These are phyloP conservation scores for Globisporangium abappressorium DNA, from an alignment of 352 stramenopile species.

Conservation along the genomic window DNA sequence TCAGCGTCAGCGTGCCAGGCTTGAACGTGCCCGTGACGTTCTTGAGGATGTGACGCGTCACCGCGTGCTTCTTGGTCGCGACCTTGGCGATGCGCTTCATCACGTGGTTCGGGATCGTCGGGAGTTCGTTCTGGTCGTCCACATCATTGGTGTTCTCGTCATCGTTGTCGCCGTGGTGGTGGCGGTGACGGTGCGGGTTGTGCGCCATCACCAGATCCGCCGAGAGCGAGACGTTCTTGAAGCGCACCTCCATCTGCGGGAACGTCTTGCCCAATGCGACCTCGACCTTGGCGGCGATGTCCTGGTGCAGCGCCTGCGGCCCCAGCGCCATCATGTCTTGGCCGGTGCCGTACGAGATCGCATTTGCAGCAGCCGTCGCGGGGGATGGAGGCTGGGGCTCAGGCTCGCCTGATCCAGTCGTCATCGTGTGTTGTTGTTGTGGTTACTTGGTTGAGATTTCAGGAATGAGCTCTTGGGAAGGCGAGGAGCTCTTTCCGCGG, in stretches of 20 bases:
- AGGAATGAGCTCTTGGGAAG: constrained; percentile 1
- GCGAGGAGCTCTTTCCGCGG: neutral
- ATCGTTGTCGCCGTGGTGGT: constrained; percentile 4
- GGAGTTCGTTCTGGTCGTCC: constrained; percentile 27
- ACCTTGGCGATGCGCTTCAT: constrained; percentile 23
- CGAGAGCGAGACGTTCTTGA: constrained; percentile 41
- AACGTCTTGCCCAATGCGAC: constrained; percentile 30
- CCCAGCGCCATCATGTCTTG: constrained; percentile 31
- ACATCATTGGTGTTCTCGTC: neutral
- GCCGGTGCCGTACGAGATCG: constrained; percentile 26
- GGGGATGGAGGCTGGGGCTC: constrained; percentile 3
- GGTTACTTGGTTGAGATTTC: neutral
- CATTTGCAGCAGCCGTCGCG: neutral
- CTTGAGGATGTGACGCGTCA: constrained; percentile 19
- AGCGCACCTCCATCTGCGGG: constrained; percentile 50
- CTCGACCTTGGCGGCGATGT: constrained; percentile 35
- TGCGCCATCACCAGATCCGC: constrained; percentile 32
- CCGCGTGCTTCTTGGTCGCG: constrained; percentile 15
- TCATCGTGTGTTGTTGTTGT: constrained; percentile 2
- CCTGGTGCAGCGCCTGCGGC: constrained; percentile 30
- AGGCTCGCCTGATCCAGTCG: constrained; percentile 3
- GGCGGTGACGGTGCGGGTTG: constrained; percentile 1
- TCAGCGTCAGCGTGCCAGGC: constrained; percentile 52
- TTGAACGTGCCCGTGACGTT: constrained; percentile 32
- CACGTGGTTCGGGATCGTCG: constrained; percentile 39